phyloP scores from a whole-genome alignment of 805 yeast genomes.

The Cyberlindnera misumaiensis region DNA sequence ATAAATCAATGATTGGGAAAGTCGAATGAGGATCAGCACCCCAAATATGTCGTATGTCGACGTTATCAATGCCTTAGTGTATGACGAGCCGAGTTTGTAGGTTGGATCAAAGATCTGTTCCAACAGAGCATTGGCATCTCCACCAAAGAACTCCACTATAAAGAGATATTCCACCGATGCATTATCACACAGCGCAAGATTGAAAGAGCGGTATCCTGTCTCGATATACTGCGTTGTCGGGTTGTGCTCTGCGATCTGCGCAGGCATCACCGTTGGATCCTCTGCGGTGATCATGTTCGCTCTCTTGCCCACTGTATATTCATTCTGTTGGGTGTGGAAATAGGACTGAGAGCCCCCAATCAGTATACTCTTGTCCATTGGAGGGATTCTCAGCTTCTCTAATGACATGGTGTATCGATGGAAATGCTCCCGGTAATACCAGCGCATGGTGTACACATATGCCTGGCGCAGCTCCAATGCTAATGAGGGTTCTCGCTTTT shows the following conservation, averaged over 20 bases:
- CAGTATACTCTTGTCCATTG: slow-evolving; percentile 45
- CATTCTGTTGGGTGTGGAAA: slow-evolving; percentile 16
- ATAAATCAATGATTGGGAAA: slow-evolving; percentile 57
- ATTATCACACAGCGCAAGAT: slow-evolving; percentile 68
- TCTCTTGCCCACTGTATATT: slow-evolving; percentile 37
- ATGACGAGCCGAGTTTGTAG: slow-evolving; percentile 40
- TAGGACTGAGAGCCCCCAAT: slow-evolving; percentile 35
- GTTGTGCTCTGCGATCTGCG: slow-evolving; percentile 79
- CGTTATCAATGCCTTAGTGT: slow-evolving; percentile 34
- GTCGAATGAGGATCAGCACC: slow-evolving; percentile 63
- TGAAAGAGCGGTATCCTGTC: slow-evolving; percentile 64
- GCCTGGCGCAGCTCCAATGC: slow-evolving; percentile 74
- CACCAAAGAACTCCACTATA: slow-evolving; percentile 60
- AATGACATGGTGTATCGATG: slow-evolving; percentile 69
- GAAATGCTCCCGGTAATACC: slow-evolving; percentile 85
- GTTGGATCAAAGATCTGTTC: slow-evolving; percentile 48
- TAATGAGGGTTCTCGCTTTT: slow-evolving; percentile 46
- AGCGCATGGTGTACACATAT: slow-evolving; percentile 79
- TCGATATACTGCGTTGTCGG: slow-evolving; percentile 65
- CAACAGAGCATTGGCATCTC: slow-evolving; percentile 39
- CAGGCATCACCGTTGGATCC: slow-evolving; percentile 63
- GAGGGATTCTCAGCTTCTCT: slow-evolving; percentile 50
- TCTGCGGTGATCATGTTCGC: slow-evolving; percentile 47
- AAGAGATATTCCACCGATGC: slow-evolving; percentile 71
- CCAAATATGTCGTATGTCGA: slow-evolving; percentile 70